Conservation (phyloP, 352 stramenopile species). For the Thalassiosira ordinaria region DNA sequence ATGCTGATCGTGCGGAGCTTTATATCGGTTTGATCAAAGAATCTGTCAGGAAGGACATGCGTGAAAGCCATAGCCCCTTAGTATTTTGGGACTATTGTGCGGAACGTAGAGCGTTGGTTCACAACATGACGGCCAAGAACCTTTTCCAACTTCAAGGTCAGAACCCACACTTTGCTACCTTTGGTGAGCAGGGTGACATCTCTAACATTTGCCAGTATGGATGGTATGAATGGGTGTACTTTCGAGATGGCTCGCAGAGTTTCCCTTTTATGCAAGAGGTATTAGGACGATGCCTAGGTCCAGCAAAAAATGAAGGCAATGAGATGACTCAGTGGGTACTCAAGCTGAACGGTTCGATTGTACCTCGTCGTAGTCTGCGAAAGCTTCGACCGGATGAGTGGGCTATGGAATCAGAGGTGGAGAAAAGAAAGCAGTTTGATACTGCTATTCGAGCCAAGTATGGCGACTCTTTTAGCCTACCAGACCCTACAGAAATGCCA, state of each 20-base stretch:
- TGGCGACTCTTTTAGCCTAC: conserved; percentile 33
- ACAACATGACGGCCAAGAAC: conserved; percentile 37
- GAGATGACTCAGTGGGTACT: conserved; percentile 37
- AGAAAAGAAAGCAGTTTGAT: conserved; percentile 30
- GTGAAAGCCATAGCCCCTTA: conserved; percentile 2
- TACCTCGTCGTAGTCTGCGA: conserved; percentile 11
- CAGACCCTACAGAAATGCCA: no score
- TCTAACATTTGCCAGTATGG: conserved; percentile 29
- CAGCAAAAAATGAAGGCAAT: conserved; percentile 38
- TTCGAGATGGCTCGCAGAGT: background rate
- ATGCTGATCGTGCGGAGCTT: conserved; percentile 42
- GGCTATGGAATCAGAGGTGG: conserved; percentile 22
- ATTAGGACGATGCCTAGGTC: conserved; percentile 49
- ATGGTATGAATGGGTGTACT: conserved; percentile 58
- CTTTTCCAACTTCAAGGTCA: conserved; percentile 33
- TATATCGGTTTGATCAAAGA: conserved; percentile 54
- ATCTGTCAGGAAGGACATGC: conserved; percentile 36
- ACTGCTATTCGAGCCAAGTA: background rate
- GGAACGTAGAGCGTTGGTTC: conserved; percentile 29
- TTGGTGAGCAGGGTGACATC: conserved; percentile 32
- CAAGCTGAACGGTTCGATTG: conserved; percentile 33
- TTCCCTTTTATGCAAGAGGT: conserved; percentile 27
- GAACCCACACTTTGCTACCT: conserved; percentile 17
- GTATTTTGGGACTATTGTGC: conserved; percentile 52
- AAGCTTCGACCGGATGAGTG: conserved; percentile 30